phyloP scores from a whole-genome alignment of 2,329 filamentous ascomycete genomes.

The Pestalotiopsis sp. region DNA sequence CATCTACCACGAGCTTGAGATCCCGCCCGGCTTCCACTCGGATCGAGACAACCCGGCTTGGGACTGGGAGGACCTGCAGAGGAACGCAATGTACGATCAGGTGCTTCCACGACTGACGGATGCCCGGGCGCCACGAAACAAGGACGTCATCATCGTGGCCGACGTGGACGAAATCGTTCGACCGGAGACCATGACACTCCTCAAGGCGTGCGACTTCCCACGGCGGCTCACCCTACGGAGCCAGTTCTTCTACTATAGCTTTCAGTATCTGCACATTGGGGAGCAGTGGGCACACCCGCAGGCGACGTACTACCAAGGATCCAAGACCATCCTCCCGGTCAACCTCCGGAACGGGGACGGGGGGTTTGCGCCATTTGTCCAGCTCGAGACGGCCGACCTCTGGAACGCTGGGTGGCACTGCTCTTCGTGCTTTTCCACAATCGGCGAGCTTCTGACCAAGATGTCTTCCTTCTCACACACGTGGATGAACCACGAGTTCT shows the following conservation, averaged over 20 bases:
- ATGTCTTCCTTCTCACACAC: conserved; percentile 59
- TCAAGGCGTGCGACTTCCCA: conserved; percentile 56
- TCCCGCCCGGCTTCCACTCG: conserved; percentile 43
- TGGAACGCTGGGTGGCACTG: conserved; percentile 64
- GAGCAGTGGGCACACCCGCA: conserved; percentile 61
- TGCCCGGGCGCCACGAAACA: conserved; percentile 41
- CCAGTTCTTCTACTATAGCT: conserved; percentile 61
- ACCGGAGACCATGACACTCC: conserved; percentile 49
- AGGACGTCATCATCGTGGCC: conserved; percentile 62
- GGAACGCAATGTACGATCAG: conserved; percentile 60
- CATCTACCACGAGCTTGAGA: conserved; percentile 58
- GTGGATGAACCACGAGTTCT: conserved; percentile 53
- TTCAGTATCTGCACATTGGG: conserved; percentile 52
- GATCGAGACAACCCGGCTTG: conserved; percentile 40
- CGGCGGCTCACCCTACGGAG: conserved; percentile 54
- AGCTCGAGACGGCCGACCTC: conserved; percentile 46
- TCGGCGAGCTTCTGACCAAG: conserved; percentile 58
- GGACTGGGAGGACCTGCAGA: conserved; percentile 53
- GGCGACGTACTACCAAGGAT: conserved; percentile 57
- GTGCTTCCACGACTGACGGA: conserved; percentile 52
- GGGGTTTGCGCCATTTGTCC: conserved; percentile 39
- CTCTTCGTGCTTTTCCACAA: conserved; percentile 61
- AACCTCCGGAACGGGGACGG: conserved; percentile 55
- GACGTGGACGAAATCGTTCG: conserved; percentile 65
- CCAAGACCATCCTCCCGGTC: conserved; percentile 53